Conservation (phyloP, 2,329 filamentous ascomycete species). For the Chaetomiaceae sp. region DNA sequence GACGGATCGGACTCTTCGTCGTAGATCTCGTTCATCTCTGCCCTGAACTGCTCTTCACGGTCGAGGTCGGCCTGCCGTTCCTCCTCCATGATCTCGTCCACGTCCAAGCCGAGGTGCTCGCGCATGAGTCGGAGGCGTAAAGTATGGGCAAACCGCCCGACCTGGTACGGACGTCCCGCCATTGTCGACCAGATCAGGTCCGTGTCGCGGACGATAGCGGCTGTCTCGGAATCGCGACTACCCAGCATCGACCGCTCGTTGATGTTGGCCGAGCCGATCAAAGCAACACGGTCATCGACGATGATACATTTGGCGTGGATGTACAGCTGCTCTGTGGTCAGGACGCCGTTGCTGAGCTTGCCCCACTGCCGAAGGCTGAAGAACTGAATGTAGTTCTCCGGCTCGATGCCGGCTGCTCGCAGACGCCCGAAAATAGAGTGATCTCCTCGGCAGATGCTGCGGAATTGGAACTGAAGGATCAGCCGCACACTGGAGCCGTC, state of each 20-base stretch:
- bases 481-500: slow-evolving; percentile 90
- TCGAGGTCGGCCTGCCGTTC: slow-evolving; percentile 64
- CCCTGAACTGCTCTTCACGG: slow-evolving; percentile 45
- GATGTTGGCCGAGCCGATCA: slow-evolving; percentile 97
- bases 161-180: slow-evolving; percentile 81
- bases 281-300: slow-evolving; percentile 84
- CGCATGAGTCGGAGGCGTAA: slow-evolving; percentile 91
- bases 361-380: slow-evolving; percentile 92
- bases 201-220: slow-evolving; percentile 83
- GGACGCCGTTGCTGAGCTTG: slow-evolving; percentile 70
- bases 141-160: slow-evolving; percentile 88
- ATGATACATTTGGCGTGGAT: slow-evolving; percentile 97
- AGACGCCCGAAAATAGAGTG: slow-evolving; percentile 86
- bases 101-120: slow-evolving; percentile 92
- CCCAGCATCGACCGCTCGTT: slow-evolving; percentile 96
- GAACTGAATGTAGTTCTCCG: slow-evolving; percentile 93
- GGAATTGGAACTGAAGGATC: slow-evolving; percentile 95
- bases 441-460: slow-evolving; percentile 90
- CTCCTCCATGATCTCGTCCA: slow-evolving; percentile 82
- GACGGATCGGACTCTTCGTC: slow-evolving; percentile 35
- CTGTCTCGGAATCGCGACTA: slow-evolving; percentile 84
- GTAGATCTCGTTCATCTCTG: slow-evolving; percentile 59
- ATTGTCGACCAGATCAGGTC: slow-evolving; percentile 90
- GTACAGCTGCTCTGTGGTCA: slow-evolving; percentile 94
- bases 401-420: slow-evolving; percentile 73